Percentiles rank a stretch among this genome's conserved stretches.
Conservation (phyloP, 2,329 filamentous ascomycete genomes). For the Apiospora rasikravindrae region DNA sequence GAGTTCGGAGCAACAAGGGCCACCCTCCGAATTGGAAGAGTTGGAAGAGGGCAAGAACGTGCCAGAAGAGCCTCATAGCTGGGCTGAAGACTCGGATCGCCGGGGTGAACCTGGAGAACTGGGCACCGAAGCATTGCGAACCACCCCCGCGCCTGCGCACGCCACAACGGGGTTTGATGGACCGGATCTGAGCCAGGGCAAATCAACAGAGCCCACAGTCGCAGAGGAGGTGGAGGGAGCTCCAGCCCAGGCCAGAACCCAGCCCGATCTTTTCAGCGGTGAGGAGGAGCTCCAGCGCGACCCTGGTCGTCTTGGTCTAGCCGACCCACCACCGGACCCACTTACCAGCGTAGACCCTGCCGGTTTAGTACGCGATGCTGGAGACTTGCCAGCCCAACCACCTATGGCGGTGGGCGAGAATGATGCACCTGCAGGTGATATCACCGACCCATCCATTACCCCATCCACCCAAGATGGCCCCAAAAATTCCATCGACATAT, state of each 20-base stretch:
- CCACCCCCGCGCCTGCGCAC: conserved; percentile 1
- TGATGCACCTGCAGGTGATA: conserved; percentile 18
- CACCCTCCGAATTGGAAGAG: background rate
- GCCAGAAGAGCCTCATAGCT: conserved; percentile 1
- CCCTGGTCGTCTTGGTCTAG: conserved; percentile 29
- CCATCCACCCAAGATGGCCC: conserved; percentile 26
- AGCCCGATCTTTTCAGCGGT: conserved; percentile 31
- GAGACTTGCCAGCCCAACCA: conserved; percentile 28
- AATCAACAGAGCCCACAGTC: conserved; percentile 24
- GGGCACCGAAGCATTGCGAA: conserved; percentile 1
- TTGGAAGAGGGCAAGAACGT: background rate
- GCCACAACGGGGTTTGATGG: conserved; percentile 13
- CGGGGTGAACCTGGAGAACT: conserved; percentile 8
- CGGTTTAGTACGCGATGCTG: conserved; percentile 23
- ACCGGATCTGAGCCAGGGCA: conserved; percentile 25
- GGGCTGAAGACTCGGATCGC: conserved; percentile 1
- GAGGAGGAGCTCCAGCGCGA: conserved; percentile 30
- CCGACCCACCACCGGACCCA: conserved; percentile 27
- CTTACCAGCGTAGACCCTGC: conserved; percentile 21
- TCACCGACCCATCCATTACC: conserved; percentile 25
- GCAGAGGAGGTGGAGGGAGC: conserved; percentile 29
- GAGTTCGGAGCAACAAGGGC: conserved; percentile 6
- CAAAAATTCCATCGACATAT: conserved; percentile 29
- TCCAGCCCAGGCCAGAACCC: conserved; percentile 28
- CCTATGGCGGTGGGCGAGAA: conserved; percentile 26